These are phyloP conservation scores for Neckera pumila DNA, from an alignment of 225 moss, liverwort and hornwort genomes.

Conservation along the genomic window DNA sequence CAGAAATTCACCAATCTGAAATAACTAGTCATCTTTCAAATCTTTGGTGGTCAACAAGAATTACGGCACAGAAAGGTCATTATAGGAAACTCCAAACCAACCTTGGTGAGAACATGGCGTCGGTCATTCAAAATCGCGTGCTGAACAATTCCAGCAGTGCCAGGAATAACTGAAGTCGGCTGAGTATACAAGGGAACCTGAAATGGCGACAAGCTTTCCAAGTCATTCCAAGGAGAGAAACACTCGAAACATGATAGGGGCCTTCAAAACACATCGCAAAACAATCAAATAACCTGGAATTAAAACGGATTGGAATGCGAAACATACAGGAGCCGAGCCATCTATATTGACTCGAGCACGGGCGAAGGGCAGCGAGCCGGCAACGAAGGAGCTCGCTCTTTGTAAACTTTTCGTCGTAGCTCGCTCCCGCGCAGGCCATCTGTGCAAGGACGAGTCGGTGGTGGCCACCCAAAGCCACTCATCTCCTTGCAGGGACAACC, in stretches of 20 bases:
- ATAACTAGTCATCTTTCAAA: neutral
- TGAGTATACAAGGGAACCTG: slow-evolving; percentile 72
- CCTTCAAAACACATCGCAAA: neutral
- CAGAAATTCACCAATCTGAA: neutral
- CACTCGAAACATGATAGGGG: neutral
- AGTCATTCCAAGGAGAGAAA: neutral
- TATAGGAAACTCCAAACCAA: neutral
- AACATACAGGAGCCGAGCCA: slow-evolving; percentile 86
- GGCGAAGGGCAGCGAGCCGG: slow-evolving; percentile 80
- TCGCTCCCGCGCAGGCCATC: slow-evolving; percentile 66
- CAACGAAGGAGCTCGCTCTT: slow-evolving; percentile 87
- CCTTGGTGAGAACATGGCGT: slow-evolving; percentile 93
- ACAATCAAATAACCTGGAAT: neutral
- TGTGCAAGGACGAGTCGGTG: slow-evolving; percentile 73
- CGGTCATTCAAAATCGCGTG: slow-evolving; percentile 97
- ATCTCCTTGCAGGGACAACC: slow-evolving; percentile 72
- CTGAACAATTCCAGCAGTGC: slow-evolving; percentile 88
- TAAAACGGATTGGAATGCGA: neutral
- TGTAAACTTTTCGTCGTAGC: slow-evolving; percentile 35
- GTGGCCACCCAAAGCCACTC: slow-evolving; percentile 90
- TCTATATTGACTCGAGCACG: slow-evolving; percentile 78
- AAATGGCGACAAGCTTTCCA: neutral
- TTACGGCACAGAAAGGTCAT: neutral
- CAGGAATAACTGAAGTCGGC: slow-evolving; percentile 71
- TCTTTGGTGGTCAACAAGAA: neutral